phyloP scores from a whole-genome alignment of 2,329 filamentous ascomycete species.

The Leptosphaerulina australis region DNA sequence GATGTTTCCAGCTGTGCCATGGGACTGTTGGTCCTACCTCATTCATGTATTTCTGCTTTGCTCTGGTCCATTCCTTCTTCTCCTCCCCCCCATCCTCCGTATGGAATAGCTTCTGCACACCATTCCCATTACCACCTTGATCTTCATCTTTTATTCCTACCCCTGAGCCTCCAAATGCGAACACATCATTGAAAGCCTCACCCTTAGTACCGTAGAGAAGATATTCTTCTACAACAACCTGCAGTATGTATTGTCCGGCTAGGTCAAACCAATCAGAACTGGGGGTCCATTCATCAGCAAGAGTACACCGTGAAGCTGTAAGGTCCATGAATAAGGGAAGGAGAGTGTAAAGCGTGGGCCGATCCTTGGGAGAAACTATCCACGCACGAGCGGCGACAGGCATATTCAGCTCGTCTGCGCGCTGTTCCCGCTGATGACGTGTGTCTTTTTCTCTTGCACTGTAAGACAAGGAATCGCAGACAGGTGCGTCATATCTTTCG shows the following conservation, averaged over 20 bases:
- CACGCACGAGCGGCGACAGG: no score
- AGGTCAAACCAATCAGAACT: constrained; percentile 54
- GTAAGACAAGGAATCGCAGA: no score
- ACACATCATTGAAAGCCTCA: constrained; percentile 52
- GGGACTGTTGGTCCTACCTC: constrained; percentile 23
- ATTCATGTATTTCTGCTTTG: constrained; percentile 44
- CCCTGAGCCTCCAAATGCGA: constrained; percentile 53
- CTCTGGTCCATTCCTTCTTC: constrained; percentile 46
- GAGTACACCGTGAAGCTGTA: constrained; percentile 52
- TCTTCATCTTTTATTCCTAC: no score
- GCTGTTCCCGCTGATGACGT: constrained; percentile 30
- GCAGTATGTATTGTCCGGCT: constrained; percentile 56
- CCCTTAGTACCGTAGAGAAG: constrained; percentile 47
- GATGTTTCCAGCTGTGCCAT: no score
- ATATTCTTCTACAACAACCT: constrained; percentile 58
- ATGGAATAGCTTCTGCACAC: constrained; percentile 45
- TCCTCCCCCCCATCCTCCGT: constrained; percentile 40
- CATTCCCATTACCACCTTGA: constrained; percentile 31
- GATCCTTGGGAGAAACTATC: no score
- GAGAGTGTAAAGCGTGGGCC: constrained; percentile 49
- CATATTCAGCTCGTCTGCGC: constrained; percentile 36
- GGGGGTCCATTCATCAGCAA: constrained; percentile 43
- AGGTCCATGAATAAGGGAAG: constrained; percentile 58
- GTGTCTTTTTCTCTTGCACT: no score
- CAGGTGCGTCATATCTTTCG: constrained; percentile 29